A percentile compares a stretch with the other conserved stretches of the same genome.
phyloP scores from a whole-genome alignment of 83 land plant species.

The Diphasiastrum complanatum region DNA sequence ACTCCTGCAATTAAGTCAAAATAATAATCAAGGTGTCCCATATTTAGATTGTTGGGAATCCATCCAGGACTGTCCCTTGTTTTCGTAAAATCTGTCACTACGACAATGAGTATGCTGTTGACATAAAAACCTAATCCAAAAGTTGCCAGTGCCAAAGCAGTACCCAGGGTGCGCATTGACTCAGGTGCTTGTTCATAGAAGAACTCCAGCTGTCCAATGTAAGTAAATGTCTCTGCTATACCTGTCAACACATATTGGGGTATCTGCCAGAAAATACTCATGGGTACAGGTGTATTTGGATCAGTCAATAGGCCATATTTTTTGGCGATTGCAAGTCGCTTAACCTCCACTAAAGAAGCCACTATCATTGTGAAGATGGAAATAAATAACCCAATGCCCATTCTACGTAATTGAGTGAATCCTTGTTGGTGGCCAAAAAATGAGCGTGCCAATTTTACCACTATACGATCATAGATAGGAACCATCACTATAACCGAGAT shows the following conservation, averaged over 20 bases:
- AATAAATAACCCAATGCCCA: slow-evolving; percentile 8
- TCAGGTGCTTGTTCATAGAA: slow-evolving; percentile 16
- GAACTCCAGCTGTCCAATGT: slow-evolving; percentile 13
- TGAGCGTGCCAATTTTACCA: background rate
- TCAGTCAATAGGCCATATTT: background rate
- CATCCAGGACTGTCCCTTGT: background rate
- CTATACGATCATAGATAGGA: slow-evolving; percentile 4
- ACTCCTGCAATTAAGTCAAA: background rate
- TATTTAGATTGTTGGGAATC: slow-evolving; percentile 6
- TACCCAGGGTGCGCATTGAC: slow-evolving; percentile 7
- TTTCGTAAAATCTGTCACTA: background rate
- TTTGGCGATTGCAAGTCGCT: background rate
- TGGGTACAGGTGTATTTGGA: background rate
- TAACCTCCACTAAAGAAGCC: slow-evolving; percentile 4
- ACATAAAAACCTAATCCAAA: slow-evolving; percentile 6
- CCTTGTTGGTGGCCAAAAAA: slow-evolving; percentile 4
- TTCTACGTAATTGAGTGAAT: slow-evolving; percentile 3
- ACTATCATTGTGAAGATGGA: slow-evolving; percentile 7
- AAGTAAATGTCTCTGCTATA: slow-evolving; percentile 9
- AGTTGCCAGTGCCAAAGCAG: slow-evolving; percentile 10
- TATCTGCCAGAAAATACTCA: slow-evolving; percentile 10
- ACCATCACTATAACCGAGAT: background rate
- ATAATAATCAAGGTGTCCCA: slow-evolving; percentile 9
- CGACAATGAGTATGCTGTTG: slow-evolving; percentile 3
- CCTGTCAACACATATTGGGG: slow-evolving; percentile 6